Evolutionary conservation across 2,329 filamentous ascomycete species (phyloP).

Genomic region (Dendrostoma leiphaemia): DNA sequence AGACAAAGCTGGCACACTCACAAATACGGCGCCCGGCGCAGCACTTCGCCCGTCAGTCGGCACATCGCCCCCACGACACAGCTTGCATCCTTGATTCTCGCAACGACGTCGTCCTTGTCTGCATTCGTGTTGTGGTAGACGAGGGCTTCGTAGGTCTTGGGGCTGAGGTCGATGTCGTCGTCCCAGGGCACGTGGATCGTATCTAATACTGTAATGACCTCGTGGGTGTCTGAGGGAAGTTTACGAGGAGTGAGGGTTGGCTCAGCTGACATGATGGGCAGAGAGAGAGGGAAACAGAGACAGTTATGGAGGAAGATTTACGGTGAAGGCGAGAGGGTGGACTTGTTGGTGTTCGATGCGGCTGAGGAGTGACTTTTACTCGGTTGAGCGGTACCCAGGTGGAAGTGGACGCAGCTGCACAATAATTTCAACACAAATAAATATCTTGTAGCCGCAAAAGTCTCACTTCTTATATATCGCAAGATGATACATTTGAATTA

Average conservation of each 20-base stretch:
- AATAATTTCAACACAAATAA: too few relatives aligned
- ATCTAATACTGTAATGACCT: constrained; percentile 17
- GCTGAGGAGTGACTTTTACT: too few relatives aligned
- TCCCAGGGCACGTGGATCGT: constrained; percentile 17
- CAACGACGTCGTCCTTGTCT: constrained; percentile 10
- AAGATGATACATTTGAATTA: too few relatives aligned
- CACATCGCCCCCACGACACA: constrained; percentile 26
- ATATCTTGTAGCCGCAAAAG: too few relatives aligned
- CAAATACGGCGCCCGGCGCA: constrained; percentile 23
- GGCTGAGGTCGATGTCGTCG: background rate
- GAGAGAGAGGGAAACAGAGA: too few relatives aligned
- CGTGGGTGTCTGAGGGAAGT: constrained; percentile 12
- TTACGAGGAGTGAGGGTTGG: constrained; percentile 1
- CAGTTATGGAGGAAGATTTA: too few relatives aligned
- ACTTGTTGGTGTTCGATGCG: too few relatives aligned
- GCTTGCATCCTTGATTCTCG: constrained; percentile 25
- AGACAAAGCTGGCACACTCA: constrained; percentile 5
- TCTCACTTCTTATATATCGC: too few relatives aligned
- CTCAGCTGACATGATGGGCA: constrained; percentile 6
- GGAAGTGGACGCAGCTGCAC: too few relatives aligned
- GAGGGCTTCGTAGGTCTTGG: constrained; percentile 12
- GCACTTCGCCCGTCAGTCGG: constrained; percentile 19
- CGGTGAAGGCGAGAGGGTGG: too few relatives aligned
- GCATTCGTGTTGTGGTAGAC: constrained; percentile 13
- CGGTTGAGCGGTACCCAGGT: too few relatives aligned